Conservation (phyloP, 2,329 filamentous ascomycete genomes). For the Colletotrichum sp. region DNA sequence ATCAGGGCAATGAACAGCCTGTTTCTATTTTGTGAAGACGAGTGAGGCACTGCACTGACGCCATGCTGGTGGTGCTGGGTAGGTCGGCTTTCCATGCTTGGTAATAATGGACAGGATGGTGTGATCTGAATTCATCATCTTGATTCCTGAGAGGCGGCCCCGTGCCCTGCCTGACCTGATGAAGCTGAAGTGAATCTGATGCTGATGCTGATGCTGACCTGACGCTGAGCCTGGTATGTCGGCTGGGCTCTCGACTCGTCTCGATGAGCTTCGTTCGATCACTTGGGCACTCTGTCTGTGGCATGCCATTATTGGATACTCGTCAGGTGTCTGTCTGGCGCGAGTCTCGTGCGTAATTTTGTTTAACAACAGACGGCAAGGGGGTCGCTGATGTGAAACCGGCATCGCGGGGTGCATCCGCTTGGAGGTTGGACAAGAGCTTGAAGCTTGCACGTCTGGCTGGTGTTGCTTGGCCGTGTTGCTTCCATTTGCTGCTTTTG, state of each 20-base stretch:
- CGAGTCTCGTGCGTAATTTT: background rate
- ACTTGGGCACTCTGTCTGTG: slow-evolving; percentile 1
- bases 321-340: background rate
- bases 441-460: background rate
- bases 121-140: background rate
- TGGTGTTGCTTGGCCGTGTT: background rate
- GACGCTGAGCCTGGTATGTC: background rate
- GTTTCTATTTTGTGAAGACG: background rate
- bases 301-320: background rate
- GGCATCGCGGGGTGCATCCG: background rate
- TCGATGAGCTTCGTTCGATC: background rate
- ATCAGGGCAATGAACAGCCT: background rate
- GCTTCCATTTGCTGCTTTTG: background rate
- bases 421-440: background rate
- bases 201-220: background rate
- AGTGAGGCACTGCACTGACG: background rate
- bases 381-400: background rate
- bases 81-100: background rate
- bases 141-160: background rate
- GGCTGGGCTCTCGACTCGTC: background rate
- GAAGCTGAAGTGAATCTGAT: background rate
- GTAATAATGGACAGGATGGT: background rate
- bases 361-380: background rate
- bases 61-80: background rate
- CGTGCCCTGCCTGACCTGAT: background rate